These are phyloP conservation scores for Colletotrichum somersetense DNA, from an alignment of 2,329 filamentous ascomycete species.

Conservation along the genomic window DNA sequence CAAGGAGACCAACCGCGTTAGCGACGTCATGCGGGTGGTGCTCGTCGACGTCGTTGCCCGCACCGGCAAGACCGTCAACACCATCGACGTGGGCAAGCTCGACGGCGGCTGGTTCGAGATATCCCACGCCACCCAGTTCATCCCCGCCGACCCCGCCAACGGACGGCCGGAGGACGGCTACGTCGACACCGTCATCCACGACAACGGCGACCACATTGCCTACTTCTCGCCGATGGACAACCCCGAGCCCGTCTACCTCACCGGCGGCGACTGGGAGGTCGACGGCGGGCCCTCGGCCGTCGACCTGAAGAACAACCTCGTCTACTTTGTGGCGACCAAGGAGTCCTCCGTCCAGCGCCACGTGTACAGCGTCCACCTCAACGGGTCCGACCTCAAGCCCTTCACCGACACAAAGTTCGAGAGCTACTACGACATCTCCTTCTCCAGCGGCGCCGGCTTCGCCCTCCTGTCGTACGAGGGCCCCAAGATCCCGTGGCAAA, in stretches of 20 bases:
- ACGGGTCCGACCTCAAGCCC: constrained; percentile 78
- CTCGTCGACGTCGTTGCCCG: constrained; percentile 83
- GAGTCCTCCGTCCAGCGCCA: constrained; percentile 91
- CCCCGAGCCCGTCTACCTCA: constrained; percentile 85
- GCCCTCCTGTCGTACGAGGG: constrained; percentile 87
- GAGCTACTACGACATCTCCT: constrained; percentile 85
- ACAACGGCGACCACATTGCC: constrained; percentile 90
- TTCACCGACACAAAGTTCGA: constrained; percentile 80
- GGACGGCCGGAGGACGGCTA: constrained; percentile 89
- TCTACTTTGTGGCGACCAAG: constrained; percentile 92
- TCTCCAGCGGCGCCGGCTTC: constrained; percentile 86
- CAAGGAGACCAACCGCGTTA: constrained; percentile 93
- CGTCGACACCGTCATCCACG: constrained; percentile 88
- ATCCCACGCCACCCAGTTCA: constrained; percentile 84
- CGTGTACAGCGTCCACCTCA: constrained; percentile 88
- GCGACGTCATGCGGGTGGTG: constrained; percentile 88
- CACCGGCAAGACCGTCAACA: constrained; percentile 82
- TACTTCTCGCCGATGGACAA: constrained; percentile 94
- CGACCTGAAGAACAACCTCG: constrained; percentile 85
- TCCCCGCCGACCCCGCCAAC: constrained; percentile 84
- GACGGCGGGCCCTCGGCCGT: constrained; percentile 86
- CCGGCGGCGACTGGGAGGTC: constrained; percentile 92
- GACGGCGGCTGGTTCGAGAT: constrained; percentile 99
- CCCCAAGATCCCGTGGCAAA: constrained; percentile 90
- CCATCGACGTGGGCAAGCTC: constrained; percentile 82